phyloP scores from a whole-genome alignment of 441 rosid species.

The Breynia disticha region DNA sequence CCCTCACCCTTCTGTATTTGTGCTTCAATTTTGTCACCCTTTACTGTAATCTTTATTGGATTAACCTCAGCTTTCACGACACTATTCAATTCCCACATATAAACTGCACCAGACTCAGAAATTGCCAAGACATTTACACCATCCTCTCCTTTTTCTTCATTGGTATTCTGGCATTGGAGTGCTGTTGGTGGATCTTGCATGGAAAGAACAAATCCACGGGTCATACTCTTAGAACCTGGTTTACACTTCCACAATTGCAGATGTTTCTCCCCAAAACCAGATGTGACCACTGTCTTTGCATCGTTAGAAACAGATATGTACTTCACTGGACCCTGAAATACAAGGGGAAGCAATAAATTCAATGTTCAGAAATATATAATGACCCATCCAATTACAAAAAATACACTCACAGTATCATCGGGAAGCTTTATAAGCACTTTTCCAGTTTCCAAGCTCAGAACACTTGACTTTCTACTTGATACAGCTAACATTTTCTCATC shows the following conservation, averaged over 20 bases:
- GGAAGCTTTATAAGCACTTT: constrained; percentile 34
- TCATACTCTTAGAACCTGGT: constrained; percentile 21
- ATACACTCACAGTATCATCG: constrained; percentile 23
- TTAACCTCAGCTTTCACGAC: constrained; percentile 19
- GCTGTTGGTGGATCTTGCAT: constrained; percentile 22
- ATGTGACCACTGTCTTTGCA: constrained; percentile 28
- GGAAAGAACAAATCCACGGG: constrained; percentile 24
- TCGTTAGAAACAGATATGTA: constrained; percentile 30
- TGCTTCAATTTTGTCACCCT: constrained; percentile 15
- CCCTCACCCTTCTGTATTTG: constrained; percentile 14
- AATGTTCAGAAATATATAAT: constrained; percentile 4
- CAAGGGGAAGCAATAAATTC: neutral
- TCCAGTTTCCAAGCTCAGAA: constrained; percentile 28
- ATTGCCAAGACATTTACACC: constrained; percentile 24
- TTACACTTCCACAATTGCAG: constrained; percentile 35
- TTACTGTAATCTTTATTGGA: constrained; percentile 31
- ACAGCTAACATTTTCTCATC: constrained; percentile 28
- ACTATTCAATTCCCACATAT: constrained; percentile 26
- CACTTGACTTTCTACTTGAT: constrained; percentile 16
- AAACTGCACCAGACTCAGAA: constrained; percentile 28
- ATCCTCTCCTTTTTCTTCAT: constrained; percentile 9
- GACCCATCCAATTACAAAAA: constrained; percentile 2
- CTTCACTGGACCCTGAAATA: constrained; percentile 26
- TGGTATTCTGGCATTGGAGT: constrained; percentile 24
- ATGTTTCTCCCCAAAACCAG: constrained; percentile 24